Evolutionary conservation across 2,329 filamentous ascomycete genomes (phyloP), one percentile per base, ranked within the genome.

Genomic region (Fusarium albosuccineum): DNA sequence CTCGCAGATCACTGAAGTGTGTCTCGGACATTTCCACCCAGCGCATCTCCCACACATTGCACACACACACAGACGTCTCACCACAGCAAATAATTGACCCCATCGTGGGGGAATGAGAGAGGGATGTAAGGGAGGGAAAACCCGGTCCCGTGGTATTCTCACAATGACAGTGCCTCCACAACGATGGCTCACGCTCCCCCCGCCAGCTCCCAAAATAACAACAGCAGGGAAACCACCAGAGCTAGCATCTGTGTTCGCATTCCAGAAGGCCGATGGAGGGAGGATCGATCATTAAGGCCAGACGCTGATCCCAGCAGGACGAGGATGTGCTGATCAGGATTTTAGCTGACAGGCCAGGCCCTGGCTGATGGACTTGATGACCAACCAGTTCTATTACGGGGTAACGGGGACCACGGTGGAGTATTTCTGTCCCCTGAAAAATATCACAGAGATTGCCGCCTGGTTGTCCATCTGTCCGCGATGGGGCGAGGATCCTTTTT

Each of bases 231-330:
- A 29, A 42, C 33, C 52, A 42, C 50, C 54, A 13, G 34, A 59
- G 57, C 70, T 70, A 71, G 64, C 52, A 64, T 62, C 57, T 42
- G 49, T 41, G 36, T 56, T 46, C 46, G 37, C 68, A 72, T 73
- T 73, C 71, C 71, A 71, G 66, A 70, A 72, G 70, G 57, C 33
- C 40, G 60, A 50, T 57, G 46, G 44, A 62, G 52, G 39, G 52
- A 61, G 55, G 53, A 64, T 67, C 66, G 66, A 69, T 67, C 62
- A 64, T 46, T 42, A 50, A 45, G 54, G 54, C 57, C 54, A 42
- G 49, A 45, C 30, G 36, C 26, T 60, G 52, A 64, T 57, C 70
- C 63, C 17, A 44, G 62, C 29, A 48, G 42, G 55, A 59, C 66
- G 62, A 60, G 59, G 62, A 44, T 62, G 55, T 40, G 39, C 48